Evolutionary conservation across 2,329 filamentous ascomycete genomes (phyloP).

Genomic region (Fusarium continuum): DNA sequence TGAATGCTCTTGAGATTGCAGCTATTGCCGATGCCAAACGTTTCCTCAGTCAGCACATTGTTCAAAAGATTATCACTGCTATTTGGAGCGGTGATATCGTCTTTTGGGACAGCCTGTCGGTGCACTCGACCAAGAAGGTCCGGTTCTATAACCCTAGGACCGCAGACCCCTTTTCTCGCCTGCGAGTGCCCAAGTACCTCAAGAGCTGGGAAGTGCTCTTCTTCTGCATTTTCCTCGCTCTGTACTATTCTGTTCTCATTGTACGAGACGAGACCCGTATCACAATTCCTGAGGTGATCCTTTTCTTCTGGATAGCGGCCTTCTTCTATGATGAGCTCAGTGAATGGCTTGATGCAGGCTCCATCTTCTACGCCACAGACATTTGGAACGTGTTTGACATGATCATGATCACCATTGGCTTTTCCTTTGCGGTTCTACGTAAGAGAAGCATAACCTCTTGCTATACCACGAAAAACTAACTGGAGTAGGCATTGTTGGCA

Average conservation of each 20-base stretch:
- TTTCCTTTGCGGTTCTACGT: slow-evolving; percentile 77
- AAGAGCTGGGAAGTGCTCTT: slow-evolving; percentile 87
- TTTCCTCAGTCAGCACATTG: slow-evolving; percentile 80
- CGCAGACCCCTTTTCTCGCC: slow-evolving; percentile 77
- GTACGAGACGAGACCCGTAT: slow-evolving; percentile 73
- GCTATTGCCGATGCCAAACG: slow-evolving; percentile 83
- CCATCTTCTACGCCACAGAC: slow-evolving; percentile 84
- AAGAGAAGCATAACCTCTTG: slow-evolving; percentile 49
- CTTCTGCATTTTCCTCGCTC: slow-evolving; percentile 76
- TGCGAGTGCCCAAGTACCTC: slow-evolving; percentile 83
- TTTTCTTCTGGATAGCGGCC: slow-evolving; percentile 87
- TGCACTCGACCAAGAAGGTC: slow-evolving; percentile 77
- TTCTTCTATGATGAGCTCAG: slow-evolving; percentile 90
- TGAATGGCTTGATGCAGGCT: slow-evolving; percentile 86
- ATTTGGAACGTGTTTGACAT: slow-evolving; percentile 82
- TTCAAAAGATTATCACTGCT: slow-evolving; percentile 84
- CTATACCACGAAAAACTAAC: not conserved
- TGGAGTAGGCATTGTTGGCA: slow-evolving; percentile 45
- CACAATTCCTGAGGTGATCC: slow-evolving; percentile 72
- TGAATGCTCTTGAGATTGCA: slow-evolving; percentile 90
- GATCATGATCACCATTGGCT: slow-evolving; percentile 77
- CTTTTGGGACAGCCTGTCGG: slow-evolving; percentile 83
- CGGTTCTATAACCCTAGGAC: slow-evolving; percentile 75
- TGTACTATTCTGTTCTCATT: slow-evolving; percentile 89
- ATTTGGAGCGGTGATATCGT: slow-evolving; percentile 89